Conservation (phyloP, 176 grass and related monocot species). For the Aegilops tauschii region DNA sequence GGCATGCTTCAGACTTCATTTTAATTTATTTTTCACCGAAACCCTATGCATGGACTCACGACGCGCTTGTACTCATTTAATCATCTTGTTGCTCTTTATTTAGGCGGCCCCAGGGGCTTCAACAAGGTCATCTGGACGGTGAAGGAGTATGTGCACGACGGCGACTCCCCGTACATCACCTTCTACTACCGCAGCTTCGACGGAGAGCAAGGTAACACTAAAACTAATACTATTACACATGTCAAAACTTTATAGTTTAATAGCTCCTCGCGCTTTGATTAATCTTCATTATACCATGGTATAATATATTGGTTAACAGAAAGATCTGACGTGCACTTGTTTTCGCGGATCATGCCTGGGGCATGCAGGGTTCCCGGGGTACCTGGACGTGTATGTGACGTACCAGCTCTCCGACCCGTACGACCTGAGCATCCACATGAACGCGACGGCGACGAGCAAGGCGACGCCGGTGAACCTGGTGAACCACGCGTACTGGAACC, state of each 20-base stretch:
- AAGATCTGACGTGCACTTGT: neutral
- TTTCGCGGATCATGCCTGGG: neutral
- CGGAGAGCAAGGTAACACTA: neutral
- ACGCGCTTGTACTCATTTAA: neutral
- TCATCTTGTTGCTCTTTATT: neutral
- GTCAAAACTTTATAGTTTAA: neutral
- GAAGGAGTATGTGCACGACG: neutral
- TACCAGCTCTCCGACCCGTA: slow-evolving; percentile 55
- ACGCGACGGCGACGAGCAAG: slow-evolving; percentile 45
- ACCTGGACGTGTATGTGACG: slow-evolving; percentile 71
- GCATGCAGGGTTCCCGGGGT: slow-evolving; percentile 65
- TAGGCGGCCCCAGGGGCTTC: neutral
- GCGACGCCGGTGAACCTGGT: slow-evolving; percentile 75
- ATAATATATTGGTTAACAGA: neutral
- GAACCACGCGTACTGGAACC: slow-evolving; percentile 79
- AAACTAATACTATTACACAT: neutral
- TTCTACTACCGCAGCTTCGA: neutral
- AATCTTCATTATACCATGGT: neutral
- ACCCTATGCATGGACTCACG: neutral
- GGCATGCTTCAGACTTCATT: slow-evolving; percentile 20
- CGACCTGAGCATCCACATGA: slow-evolving; percentile 57
- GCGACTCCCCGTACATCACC: neutral
- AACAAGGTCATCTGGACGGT: slow-evolving; percentile 6
- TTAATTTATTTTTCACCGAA: neutral
- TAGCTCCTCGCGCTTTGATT: neutral